Conservation (phyloP, 495 filamentous ascomycete species). For the Xylaria acuta region DNA sequence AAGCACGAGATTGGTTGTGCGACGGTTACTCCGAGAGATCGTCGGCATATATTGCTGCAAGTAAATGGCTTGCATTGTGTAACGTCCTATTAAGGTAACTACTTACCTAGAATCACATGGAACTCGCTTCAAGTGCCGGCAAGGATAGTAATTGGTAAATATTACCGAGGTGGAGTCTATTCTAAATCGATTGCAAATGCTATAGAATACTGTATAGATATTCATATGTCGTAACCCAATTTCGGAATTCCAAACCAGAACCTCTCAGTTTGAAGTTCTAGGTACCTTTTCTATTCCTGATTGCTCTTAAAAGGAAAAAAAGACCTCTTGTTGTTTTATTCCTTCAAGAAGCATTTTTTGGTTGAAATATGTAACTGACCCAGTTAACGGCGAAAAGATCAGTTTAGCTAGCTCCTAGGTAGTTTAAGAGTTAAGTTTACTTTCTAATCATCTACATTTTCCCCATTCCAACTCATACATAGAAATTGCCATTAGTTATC, state of each 20-base stretch:
- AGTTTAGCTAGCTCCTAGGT: not conserved
- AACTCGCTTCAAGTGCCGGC: not conserved
- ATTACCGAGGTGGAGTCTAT: not conserved
- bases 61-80: constrained; percentile 4
- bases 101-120: not conserved
- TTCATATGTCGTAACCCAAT: not conserved
- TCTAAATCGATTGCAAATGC: not conserved
- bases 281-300: not conserved
- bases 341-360: not conserved
- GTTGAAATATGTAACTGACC: not conserved
- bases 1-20: not conserved
- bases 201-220: not conserved
- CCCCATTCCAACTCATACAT: not conserved
- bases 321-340: not conserved
- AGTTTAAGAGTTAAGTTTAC: not conserved
- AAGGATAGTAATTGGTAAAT: not conserved
- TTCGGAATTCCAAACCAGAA: not conserved
- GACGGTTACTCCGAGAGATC: not conserved
- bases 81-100: constrained; percentile 3
- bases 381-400: not conserved
- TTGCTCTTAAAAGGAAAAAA: too few relatives aligned
- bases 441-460: not conserved
- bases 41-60: not conserved
- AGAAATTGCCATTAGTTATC: not conserved
- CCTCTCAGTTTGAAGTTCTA: not conserved